Conservation (phyloP, 257 asterid genomes). For the Solanum phureja region DNA sequence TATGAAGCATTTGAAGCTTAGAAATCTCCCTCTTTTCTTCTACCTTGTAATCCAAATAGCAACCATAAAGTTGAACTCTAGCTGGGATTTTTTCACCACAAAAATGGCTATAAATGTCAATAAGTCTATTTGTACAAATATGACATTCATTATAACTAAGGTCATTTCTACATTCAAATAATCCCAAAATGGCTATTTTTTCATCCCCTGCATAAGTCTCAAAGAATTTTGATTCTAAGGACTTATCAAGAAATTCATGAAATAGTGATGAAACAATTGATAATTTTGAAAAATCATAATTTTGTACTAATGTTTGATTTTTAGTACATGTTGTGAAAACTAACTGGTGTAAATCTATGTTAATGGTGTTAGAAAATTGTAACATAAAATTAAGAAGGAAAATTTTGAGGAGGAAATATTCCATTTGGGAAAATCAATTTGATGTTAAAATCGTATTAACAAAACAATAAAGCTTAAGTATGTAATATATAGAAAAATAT, state of each 20-base stretch:
- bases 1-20: conserved; percentile 24
- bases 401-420: neutral
- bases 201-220: conserved; percentile 36
- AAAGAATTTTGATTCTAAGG: conserved; percentile 38
- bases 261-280: conserved; percentile 26
- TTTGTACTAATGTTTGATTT: conserved; percentile 15
- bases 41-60: conserved; percentile 39
- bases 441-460: neutral
- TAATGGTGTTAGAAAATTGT: conserved; percentile 6
- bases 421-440: conserved; percentile 12
- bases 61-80: conserved; percentile 60
- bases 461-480: neutral
- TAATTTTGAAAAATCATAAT: conserved; percentile 8
- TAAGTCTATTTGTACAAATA: conserved; percentile 30
- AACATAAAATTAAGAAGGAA: conserved; percentile 7
- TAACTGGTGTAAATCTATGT: conserved; percentile 20
- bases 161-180: conserved; percentile 47
- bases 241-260: conserved; percentile 29
- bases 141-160: conserved; percentile 32
- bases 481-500: neutral
- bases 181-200: conserved; percentile 32
- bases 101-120: conserved; percentile 8
- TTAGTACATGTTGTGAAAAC: conserved; percentile 35
- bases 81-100: conserved; percentile 36
- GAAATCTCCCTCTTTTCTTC: conserved; percentile 21